phyloP scores from a whole-genome alignment of 768 basidiomycete species.

The Suillus paluster region DNA sequence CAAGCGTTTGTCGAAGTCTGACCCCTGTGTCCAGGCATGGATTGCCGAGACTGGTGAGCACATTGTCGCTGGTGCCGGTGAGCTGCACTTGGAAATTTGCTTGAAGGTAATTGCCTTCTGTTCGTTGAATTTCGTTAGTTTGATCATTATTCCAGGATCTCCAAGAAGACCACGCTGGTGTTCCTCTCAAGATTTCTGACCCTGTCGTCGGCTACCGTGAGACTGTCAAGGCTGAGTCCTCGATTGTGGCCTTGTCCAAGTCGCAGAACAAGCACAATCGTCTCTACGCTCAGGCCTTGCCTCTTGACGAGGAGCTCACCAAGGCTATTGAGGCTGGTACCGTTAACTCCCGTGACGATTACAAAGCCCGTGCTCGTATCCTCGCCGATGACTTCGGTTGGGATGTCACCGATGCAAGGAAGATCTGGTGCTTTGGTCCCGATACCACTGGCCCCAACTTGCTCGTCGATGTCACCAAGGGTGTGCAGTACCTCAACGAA shows the following conservation, averaged over 20 bases:
- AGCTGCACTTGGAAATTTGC: slow-evolving; percentile 99
- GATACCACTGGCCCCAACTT: slow-evolving; percentile 97
- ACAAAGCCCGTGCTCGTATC: slow-evolving; percentile 93
- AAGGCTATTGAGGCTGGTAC: slow-evolving; percentile 89
- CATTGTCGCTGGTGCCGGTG: slow-evolving; percentile 99
- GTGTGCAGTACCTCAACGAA: slow-evolving; percentile 98
- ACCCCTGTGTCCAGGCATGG: slow-evolving; percentile 98
- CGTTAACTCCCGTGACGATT: slow-evolving; percentile 92
- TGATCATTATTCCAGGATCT: slow-evolving; percentile 67
- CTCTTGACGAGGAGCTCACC: slow-evolving; percentile 92
- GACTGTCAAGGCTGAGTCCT: slow-evolving; percentile 95
- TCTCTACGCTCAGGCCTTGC: slow-evolving; percentile 91
- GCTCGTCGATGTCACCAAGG: slow-evolving; percentile 98
- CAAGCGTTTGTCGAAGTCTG: slow-evolving; percentile 99
- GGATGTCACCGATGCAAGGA: slow-evolving; percentile 99
- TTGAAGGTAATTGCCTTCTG: slow-evolving; percentile 68
- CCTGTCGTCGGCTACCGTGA: slow-evolving; percentile 98
- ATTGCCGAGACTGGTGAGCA: slow-evolving; percentile 93
- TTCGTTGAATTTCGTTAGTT: not conserved
- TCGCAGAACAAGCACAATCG: slow-evolving; percentile 99
- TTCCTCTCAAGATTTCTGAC: slow-evolving; percentile 97
- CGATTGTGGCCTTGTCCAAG: slow-evolving; percentile 95
- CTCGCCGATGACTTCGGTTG: slow-evolving; percentile 96
- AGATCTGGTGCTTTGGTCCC: slow-evolving; percentile 99
- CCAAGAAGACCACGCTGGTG: slow-evolving; percentile 99